Evolutionary conservation across 2,329 filamentous ascomycete genomes (phyloP).

Genomic region (Trichoderma koningii): DNA sequence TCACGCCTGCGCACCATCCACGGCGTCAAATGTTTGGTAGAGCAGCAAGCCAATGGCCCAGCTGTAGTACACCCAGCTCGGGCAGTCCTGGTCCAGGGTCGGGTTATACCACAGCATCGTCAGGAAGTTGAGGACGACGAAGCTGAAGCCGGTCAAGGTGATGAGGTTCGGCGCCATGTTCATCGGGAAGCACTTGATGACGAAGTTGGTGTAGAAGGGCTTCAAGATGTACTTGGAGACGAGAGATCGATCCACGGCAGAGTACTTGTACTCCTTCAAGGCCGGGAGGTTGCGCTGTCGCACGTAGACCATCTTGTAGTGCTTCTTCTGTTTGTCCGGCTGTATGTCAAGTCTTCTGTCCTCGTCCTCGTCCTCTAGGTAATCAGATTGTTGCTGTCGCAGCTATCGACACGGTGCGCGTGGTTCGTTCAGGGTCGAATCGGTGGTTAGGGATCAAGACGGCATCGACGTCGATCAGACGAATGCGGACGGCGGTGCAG

Average conservation of each 20-base stretch:
- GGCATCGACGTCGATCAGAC: slow-evolving; percentile 3
- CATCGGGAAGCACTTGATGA: slow-evolving; percentile 93
- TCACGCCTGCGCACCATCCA: slow-evolving; percentile 90
- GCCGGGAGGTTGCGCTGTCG: slow-evolving; percentile 86
- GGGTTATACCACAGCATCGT: slow-evolving; percentile 96
- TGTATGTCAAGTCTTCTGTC: background rate
- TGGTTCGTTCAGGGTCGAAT: background rate
- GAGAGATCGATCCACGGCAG: slow-evolving; percentile 84
- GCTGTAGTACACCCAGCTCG: slow-evolving; percentile 89
- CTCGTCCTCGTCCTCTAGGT: background rate
- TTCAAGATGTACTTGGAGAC: slow-evolving; percentile 92
- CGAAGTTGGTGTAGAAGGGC: slow-evolving; percentile 93
- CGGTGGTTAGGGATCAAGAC: slow-evolving; percentile 12
- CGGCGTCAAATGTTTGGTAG: slow-evolving; percentile 98
- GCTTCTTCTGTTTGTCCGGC: background rate
- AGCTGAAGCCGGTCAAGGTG: slow-evolving; percentile 85
- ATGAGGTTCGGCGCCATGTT: slow-evolving; percentile 90
- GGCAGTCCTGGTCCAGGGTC: slow-evolving; percentile 90
- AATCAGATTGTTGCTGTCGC: background rate
- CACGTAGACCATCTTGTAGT: slow-evolving; percentile 81
- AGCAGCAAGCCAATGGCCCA: slow-evolving; percentile 90
- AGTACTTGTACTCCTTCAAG: slow-evolving; percentile 95
- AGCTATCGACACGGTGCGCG: background rate
- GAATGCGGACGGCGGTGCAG: background rate
- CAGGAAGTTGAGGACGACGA: slow-evolving; percentile 85